Evolutionary conservation across 179 eudicot genomes (phyloP), one percentile per base, ranked within the genome.

Genomic region (Actinidia arguta): DNA sequence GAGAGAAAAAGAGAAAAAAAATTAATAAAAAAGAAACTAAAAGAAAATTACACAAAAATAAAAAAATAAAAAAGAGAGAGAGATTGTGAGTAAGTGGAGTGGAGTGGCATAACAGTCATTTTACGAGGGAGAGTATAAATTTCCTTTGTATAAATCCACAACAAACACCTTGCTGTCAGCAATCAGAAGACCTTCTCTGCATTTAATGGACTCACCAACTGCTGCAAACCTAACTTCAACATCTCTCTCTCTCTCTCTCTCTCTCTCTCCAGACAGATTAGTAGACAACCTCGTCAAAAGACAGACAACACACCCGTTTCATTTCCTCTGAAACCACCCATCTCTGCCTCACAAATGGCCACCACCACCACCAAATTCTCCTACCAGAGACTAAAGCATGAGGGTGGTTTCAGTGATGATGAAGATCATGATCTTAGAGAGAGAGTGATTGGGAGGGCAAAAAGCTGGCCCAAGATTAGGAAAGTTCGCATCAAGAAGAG

Each of bases 311-410:
- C 52, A 44, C 20, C 46, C 31, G 16, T 51, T 66, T 17, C 1
- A 63, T 20, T 66, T 61, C 59, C 62, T 50, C 62, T 31, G 16
- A 42, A 6, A 24, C 31, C 8, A 4, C 63, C n/a, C 73, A 8
- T 66, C 73, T 55, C 64, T 59, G 25, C 27, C 27, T 6, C 2
- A 51, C 7, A 18, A 3, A 90, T 88, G 88, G 58, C 81, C 71
- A 59, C 84, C 12, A 73, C n/a, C n/a, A n/a, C 63, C 46, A 54
- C 84, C 12, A 91, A 64, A 59, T 64, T 79, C 70, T 89, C 97
- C 25, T 95, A 95, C 92, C 86, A 87, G 16, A 91, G 84, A 78
- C 92, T 95, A 48, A 84, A 69, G 24, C 85, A 90, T 24, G 91
- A 93, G n/a, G 88, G 82, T 13, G 84, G 80, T 76, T 81, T 78